These are phyloP conservation scores for Setaria italica DNA, from an alignment of 202 grass and related monocot species.

Conservation along the genomic window DNA sequence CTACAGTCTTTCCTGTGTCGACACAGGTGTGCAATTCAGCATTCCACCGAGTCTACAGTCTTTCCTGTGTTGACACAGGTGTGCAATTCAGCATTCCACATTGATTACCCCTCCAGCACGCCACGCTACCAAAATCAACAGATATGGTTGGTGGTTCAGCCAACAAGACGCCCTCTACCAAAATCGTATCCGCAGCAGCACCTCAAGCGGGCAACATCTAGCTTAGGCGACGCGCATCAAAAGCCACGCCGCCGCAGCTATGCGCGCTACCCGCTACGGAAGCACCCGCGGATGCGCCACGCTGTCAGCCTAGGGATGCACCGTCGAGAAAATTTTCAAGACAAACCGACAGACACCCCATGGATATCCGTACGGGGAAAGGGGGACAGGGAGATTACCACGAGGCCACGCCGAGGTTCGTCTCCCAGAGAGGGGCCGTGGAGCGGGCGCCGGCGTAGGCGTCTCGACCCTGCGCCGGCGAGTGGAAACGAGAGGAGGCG, in stretches of 20 bases:
- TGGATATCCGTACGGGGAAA: not conserved
- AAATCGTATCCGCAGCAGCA: constrained; percentile 8
- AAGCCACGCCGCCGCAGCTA: not conserved
- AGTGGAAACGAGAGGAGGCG: not conserved
- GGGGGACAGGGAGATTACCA: not conserved
- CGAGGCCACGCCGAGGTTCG: not conserved
- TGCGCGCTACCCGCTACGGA: not conserved
- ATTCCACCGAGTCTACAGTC: no score
- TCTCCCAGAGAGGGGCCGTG: not conserved
- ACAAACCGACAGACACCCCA: not conserved
- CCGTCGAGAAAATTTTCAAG: not conserved
- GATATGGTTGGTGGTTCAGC: not conserved
- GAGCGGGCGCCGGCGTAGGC: not conserved
- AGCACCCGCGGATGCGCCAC: constrained; percentile 1
- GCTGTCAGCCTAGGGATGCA: not conserved
- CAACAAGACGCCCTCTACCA: not conserved
- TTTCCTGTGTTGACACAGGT: not conserved
- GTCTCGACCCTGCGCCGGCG: constrained; percentile 31
- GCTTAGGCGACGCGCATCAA: not conserved
- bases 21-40: not conserved
- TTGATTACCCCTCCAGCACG: not conserved
- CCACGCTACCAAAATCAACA: not conserved
- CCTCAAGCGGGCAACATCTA: not conserved
- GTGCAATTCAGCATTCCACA: not conserved
- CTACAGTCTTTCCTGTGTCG: not conserved